Evolutionary conservation across 148 eudicot genomes (phyloP).

Genomic region (Limonium bicolor): DNA sequence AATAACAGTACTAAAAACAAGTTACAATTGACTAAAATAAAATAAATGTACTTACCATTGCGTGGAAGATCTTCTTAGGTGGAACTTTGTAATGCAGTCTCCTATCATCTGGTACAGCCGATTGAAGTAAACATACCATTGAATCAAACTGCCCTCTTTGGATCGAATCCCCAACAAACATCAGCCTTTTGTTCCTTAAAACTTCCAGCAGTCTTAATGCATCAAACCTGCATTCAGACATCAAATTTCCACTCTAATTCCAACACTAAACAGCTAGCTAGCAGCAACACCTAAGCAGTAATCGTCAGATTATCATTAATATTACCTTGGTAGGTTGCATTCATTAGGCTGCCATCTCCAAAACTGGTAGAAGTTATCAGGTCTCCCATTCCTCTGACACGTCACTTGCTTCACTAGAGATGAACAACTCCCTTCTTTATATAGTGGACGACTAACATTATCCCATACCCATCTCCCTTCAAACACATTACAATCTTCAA

Average conservation of each 20-base stretch:
- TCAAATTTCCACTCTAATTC: no score
- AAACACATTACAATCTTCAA: slow-evolving; percentile 67
- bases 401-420: slow-evolving; percentile 72
- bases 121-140: slow-evolving; percentile 77
- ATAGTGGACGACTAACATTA: slow-evolving; percentile 38
- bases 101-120: slow-evolving; percentile 46
- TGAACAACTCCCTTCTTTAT: slow-evolving; percentile 55
- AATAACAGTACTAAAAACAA: no score
- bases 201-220: slow-evolving; percentile 64
- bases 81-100: slow-evolving; percentile 51
- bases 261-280: no score
- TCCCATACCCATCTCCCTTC: slow-evolving; percentile 82
- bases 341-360: slow-evolving; percentile 90
- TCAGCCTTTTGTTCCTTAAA: slow-evolving; percentile 59
- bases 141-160: slow-evolving; percentile 90
- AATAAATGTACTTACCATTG: no score
- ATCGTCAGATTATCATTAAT: not conserved
- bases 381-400: slow-evolving; percentile 71
- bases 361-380: slow-evolving; percentile 56
- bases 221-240: slow-evolving; percentile 38
- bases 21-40: not conserved
- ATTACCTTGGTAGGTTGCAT: slow-evolving; percentile 82
- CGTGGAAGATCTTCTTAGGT: slow-evolving; percentile 75
- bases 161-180: slow-evolving; percentile 90
- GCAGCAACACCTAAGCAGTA: no score